Percentiles rank a stretch among this genome's conserved stretches.
Evolutionary conservation across 1,139 yeast species (phyloP).

Genomic region (Hemisphaericaspora xylofermentans): DNA sequence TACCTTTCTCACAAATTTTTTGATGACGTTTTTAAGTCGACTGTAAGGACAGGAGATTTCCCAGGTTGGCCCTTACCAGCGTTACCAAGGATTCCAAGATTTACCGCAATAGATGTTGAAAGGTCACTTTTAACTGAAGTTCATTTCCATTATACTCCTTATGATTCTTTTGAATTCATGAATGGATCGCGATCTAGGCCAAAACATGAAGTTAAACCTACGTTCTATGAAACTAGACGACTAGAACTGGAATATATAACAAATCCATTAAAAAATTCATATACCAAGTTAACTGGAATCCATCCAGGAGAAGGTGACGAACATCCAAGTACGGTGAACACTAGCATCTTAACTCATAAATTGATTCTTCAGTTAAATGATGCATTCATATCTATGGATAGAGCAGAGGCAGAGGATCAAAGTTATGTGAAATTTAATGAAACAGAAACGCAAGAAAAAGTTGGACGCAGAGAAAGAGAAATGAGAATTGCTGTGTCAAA

Average conservation of each 20-base stretch:
- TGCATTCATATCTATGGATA: conserved; percentile 26
- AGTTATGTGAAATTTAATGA: conserved; percentile 24
- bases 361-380: conserved; percentile 37
- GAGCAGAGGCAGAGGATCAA: conserved; percentile 29
- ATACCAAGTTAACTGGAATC: conserved; percentile 59
- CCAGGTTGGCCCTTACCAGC: conserved; percentile 81
- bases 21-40: conserved; percentile 34
- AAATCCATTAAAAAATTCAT: conserved; percentile 62
- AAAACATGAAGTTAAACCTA: conserved; percentile 14
- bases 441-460: conserved; percentile 22
- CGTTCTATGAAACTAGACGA: conserved; percentile 65
- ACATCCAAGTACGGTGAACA: conserved; percentile 10
- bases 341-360: conserved; percentile 37
- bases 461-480: conserved; percentile 36
- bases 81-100: conserved; percentile 60
- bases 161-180: conserved; percentile 41
- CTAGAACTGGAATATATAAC: conserved; percentile 66
- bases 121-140: conserved; percentile 78
- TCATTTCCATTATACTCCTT: conserved; percentile 57
- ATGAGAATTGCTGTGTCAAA: conserved; percentile 28
- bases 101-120: conserved; percentile 73
- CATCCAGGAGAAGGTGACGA: conserved; percentile 25
- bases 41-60: conserved; percentile 17
- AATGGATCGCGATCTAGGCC: conserved; percentile 4
- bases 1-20: conserved; percentile 63